Evolutionary conservation across 2,329 filamentous ascomycete species (phyloP), one percentile per base, ranked within the genome.

Genomic region (Bipolaris gigantea): DNA sequence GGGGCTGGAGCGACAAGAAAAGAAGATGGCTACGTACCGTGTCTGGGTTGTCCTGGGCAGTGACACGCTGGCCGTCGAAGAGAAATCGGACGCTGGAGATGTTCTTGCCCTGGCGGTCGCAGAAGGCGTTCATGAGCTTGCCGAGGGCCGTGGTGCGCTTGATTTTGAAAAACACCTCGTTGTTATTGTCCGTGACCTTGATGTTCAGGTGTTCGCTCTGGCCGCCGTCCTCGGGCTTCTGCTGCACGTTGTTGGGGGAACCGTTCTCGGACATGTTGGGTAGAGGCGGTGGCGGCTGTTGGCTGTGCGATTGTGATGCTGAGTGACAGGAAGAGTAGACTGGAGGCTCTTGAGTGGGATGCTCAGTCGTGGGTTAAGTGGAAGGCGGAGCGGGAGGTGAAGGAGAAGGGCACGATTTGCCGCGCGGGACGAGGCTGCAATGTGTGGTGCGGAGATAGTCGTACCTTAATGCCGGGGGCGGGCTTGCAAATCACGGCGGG

Each of bases 101-200:
- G 32, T 88, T 85, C 81, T 97, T 97, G 67, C 94, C 94, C 75
- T 97, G 92, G 21, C 94, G 86, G 64, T 97, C 93, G 76, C 94
- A 99, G 76, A 97, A 99, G 18, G 94, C 94, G 58, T 91, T 89
- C 94, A 99, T 99, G 50, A 99, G 82, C 81, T 99, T 99, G 79
- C 96, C 94, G 1, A 99, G 85, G 75, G 92, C 90, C 1, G 94
- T 99, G 19, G 89, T 92, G 34, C 92, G 86, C 87, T 99, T 99
- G 80, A 99, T 99, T 83, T 99, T 99, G 83, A 99, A 99, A 77
- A 97, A 99, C 68, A 99, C 93, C 75, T 99, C 94, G 75, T 99
- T 99, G 80, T 97, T 97, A 80, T 96, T 97, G 69, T 99, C 94
- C 0, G 94, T 97, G 13, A 99, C 94, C 76, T 99, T 99, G 80